Conservation (phyloP, 495 filamentous ascomycete genomes). For the Emericellopsis terricola region DNA sequence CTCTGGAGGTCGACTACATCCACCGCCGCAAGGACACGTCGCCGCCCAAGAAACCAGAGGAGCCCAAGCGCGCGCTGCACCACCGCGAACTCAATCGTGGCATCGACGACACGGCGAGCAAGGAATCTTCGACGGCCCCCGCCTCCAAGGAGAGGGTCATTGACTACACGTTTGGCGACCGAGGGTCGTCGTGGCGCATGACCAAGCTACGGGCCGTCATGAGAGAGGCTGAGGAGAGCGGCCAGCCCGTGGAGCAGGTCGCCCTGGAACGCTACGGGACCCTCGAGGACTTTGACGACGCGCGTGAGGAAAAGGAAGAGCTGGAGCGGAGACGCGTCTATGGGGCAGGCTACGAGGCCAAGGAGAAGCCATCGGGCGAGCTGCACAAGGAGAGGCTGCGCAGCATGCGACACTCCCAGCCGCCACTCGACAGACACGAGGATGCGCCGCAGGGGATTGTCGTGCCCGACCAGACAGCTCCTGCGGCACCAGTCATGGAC, state of each 20-base stretch:
- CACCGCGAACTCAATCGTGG: constrained; percentile 54
- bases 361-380: constrained; percentile 78
- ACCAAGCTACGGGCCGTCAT: constrained; percentile 80
- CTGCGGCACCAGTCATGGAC: constrained; percentile 36
- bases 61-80: constrained; percentile 62
- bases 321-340: constrained; percentile 71
- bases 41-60: constrained; percentile 29
- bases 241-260: constrained; percentile 54
- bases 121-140: constrained; percentile 41
- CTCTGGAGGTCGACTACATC: constrained; percentile 69
- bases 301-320: constrained; percentile 87
- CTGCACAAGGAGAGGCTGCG: constrained; percentile 52
- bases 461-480: constrained; percentile 22
- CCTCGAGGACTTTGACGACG: constrained; percentile 77
- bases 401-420: constrained; percentile 24
- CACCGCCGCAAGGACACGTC: constrained; percentile 38
- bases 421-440: constrained; percentile 9
- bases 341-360: constrained; percentile 69
- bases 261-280: constrained; percentile 69
- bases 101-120: too few species aligned
- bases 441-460: constrained; percentile 14
- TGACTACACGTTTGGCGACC: constrained; percentile 75
- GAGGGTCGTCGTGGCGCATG: constrained; percentile 88
- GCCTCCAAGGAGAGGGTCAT: constrained; percentile 41
- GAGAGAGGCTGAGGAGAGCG: constrained; percentile 55